These are phyloP conservation scores for Penicilliopsis zonata DNA, from an alignment of 495 filamentous ascomycete genomes.

Conservation along the genomic window DNA sequence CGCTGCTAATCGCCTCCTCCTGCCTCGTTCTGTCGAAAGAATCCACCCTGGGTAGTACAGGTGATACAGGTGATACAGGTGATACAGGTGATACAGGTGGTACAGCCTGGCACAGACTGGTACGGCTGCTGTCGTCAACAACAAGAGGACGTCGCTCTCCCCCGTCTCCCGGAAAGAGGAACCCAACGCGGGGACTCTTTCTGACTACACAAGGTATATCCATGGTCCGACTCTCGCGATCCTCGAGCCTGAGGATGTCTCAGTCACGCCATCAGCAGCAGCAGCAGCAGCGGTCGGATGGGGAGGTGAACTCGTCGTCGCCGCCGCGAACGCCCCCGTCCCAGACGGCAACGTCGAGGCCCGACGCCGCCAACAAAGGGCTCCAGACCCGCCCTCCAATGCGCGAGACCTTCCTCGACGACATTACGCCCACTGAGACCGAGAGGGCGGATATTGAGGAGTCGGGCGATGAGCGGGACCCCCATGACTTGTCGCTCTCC, in stretches of 20 bases:
- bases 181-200: too few relatives aligned
- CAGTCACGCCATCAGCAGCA: conserved; percentile 20
- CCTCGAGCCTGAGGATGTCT: conserved; percentile 19
- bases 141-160: too few relatives aligned
- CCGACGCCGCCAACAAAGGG: conserved; percentile 15
- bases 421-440: conserved; percentile 29
- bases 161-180: too few relatives aligned
- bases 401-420: conserved; percentile 40
- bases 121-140: too few relatives aligned
- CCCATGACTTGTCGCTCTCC: conserved; percentile 76
- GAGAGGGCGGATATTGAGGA: conserved; percentile 29
- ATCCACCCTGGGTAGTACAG: too few relatives aligned
- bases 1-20: background rate
- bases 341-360: conserved; percentile 18
- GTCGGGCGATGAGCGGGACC: conserved; percentile 49
- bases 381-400: conserved; percentile 22
- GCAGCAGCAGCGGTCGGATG: conserved; percentile 8
- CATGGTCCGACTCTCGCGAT: conserved; percentile 9
- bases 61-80: too few relatives aligned
- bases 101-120: too few relatives aligned
- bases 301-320: too few relatives aligned
- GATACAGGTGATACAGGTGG: too few relatives aligned
- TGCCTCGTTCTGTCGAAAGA: too few relatives aligned
- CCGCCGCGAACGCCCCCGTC: conserved; percentile 37
- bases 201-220: too few relatives aligned